Base-by-base conservation (phyloP, 1,139 yeast genomes). In the Saccharomyces hybrid region DNA sequence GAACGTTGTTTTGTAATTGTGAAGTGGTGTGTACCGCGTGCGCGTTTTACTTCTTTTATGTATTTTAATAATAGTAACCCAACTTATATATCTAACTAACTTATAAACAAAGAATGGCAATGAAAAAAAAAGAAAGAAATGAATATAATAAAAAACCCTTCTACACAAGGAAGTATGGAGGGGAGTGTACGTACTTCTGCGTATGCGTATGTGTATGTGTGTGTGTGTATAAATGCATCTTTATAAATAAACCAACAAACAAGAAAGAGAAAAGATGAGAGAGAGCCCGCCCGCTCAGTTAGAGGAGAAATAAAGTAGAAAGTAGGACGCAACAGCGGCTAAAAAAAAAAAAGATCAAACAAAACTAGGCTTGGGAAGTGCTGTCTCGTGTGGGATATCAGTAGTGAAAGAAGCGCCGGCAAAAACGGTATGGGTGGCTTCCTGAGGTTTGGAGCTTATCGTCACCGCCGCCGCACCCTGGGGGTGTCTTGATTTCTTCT, bases 1-100 rank as follows among this genome's bases (percentile, higher is more conserved):
- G 75, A 83, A 86, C 62, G 90, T 91, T 75, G 90, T 86, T 60
- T 78, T 86, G 73, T 85, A 78, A 73, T 25, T 16, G 27, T 47
- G 23, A 11, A 14, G 25, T 47, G 25, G 29, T 28, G 13, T 26
- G 49, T 47, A 14, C 49, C 31, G 49, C 23, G 38, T 19, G 23
- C 38, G 38, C 38, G 38, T 32, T 32, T 32, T 13, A 32, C 38
- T 32, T 32, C 38, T 32, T 32, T 32, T 32, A 32, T 32, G 38
- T 32, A 32, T 32, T 32, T 32, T 32, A 32, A 32, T 32, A 32
- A 32, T 3, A 32, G 38, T 32, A 32, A 32, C n/a, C 23, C 3
- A 19, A 19, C 23, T 32, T 32, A 32, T 32, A 32, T 32, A 32
- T 32, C 14, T 32, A 32, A 32, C 38, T 13, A 32, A 32, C 38